Evolutionary conservation across 1,284 basidiomycete species (phyloP).

Genomic region (Ustilago vetiveriae): DNA sequence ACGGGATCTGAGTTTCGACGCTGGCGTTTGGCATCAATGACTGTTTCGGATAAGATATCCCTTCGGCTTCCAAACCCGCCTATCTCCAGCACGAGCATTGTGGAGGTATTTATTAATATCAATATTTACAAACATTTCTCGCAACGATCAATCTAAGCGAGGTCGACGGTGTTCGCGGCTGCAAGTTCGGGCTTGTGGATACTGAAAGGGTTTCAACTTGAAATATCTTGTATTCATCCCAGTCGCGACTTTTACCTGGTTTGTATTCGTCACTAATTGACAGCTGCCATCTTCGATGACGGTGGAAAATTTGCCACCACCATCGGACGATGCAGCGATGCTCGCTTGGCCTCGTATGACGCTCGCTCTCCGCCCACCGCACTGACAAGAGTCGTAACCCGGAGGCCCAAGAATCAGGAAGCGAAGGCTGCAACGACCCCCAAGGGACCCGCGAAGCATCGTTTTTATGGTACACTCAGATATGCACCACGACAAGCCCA

Average conservation of each 20-base stretch:
- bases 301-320: constrained; percentile 8
- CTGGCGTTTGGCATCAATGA: neutral
- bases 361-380: neutral
- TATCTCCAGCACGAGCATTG: neutral
- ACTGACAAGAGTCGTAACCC: no score
- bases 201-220: no score
- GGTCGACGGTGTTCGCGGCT: neutral
- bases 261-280: constrained; percentile 9
- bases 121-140: no score
- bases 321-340: constrained; percentile 27
- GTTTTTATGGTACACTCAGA: constrained; percentile 13
- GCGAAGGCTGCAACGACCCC: neutral
- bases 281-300: constrained; percentile 39
- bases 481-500: no score
- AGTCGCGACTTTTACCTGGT: no score
- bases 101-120: no score
- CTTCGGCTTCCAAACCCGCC: neutral
- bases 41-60: neutral
- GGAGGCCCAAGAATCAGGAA: no score
- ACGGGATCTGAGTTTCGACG: no score
- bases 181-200: neutral
- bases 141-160: no score
- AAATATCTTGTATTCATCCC: no score
- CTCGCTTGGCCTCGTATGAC: no score
- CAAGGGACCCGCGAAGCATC: constrained; percentile 4